Conservation (phyloP, 331 rosid species). For the Acacia concinna region DNA sequence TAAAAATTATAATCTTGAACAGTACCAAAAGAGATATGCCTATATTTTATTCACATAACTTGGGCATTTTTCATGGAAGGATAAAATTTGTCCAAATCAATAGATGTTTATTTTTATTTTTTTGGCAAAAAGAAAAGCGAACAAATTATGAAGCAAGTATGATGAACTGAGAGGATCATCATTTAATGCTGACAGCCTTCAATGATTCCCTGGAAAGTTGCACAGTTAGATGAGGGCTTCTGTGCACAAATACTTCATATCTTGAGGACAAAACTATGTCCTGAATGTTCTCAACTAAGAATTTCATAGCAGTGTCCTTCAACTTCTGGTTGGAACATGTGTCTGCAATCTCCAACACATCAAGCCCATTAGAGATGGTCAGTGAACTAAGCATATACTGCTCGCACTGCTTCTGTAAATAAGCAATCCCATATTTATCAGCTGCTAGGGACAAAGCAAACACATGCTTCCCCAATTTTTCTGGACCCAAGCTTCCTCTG, state of each 20-base stretch:
- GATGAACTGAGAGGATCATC: not conserved
- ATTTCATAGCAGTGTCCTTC: slow-evolving; percentile 61
- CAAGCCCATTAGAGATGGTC: slow-evolving; percentile 52
- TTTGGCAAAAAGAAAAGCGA: not conserved
- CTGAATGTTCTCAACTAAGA: slow-evolving; percentile 58
- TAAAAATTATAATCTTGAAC: not conserved
- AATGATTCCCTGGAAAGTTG: slow-evolving; percentile 65
- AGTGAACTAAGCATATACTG: slow-evolving; percentile 46
- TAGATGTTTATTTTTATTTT: not conserved
- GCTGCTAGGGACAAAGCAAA: slow-evolving; percentile 66
- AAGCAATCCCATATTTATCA: slow-evolving; percentile 69
- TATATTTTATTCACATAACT: not conserved
- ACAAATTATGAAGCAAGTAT: not conserved
- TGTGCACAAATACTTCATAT: slow-evolving; percentile 66
- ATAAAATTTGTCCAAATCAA: not conserved
- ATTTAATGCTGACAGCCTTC: slow-evolving; percentile 37
- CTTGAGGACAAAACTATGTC: slow-evolving; percentile 47
- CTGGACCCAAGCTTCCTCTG: slow-evolving; percentile 46
- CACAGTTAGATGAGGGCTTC: slow-evolving; percentile 70
- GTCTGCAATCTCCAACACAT: slow-evolving; percentile 65
- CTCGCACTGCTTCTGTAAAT: slow-evolving; percentile 65
- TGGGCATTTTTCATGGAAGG: not conserved
- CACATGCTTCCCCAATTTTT: slow-evolving; percentile 59
- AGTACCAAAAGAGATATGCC: not conserved
- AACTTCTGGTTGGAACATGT: slow-evolving; percentile 48